Base-by-base conservation (phyloP, 345 rosid genomes). In the Aquilaria yunnanensis region DNA sequence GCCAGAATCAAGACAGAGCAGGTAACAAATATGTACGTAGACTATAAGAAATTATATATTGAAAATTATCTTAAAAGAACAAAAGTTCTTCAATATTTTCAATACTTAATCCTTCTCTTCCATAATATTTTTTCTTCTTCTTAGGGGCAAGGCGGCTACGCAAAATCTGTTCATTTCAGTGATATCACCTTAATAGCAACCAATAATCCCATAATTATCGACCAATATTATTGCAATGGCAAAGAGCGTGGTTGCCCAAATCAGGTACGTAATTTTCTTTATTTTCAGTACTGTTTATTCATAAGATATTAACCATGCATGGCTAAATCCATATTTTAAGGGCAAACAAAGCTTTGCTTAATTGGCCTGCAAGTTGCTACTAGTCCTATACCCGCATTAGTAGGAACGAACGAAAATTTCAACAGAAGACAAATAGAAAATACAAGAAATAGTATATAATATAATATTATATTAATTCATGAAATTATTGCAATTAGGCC, bases 1-100 rank as follows among this genome's bases (percentile, higher is more conserved):
- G 88, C 83, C 6, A 80, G 90, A 71, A 80, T 87, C 66, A 87
- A 87, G 70, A 84, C 88, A 32, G 54, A 68, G 65, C 78, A 69
- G 78, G 93, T 84, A 48, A 23, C 23, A 23, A 59, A 13, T 3
- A 2, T 29, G 23, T 58, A 23, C 45, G 4, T 34, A 1, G 30
- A 23, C 10, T 8, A 12, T 46, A 47, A 30, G 5, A 43, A 56
- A 45, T 14, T 13, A 2, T 2, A 48, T 57, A 10, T 14, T 9
- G 10, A 43, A 14, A 9, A 6, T 11, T 7, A 5, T 11, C 5
- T 12, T 10, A 4, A 13, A 3, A 32, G 46, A 4, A 23, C 23
- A 23, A 31, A 16, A 32, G 5, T 48, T 4, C 11, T 32, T 12
- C 12, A 48, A 9, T 34, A 16, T 32, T 10, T 23, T 23, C 23